These are phyloP conservation scores for Casaregolazyma suthepensis DNA, from an alignment of 1,139 yeast genomes.

Conservation along the genomic window DNA sequence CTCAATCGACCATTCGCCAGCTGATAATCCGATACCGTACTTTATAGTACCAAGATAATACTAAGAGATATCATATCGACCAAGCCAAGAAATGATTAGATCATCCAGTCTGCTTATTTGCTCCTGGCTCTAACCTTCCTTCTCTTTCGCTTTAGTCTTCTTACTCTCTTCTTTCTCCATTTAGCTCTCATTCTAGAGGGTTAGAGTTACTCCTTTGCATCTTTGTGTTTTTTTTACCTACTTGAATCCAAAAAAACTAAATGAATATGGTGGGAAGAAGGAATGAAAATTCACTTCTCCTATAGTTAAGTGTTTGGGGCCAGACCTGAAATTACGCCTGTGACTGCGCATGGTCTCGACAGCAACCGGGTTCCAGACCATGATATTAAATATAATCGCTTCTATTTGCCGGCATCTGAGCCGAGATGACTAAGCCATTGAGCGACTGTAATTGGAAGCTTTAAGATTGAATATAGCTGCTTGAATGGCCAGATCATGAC, in stretches of 20 bases:
- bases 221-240: constrained; percentile 8
- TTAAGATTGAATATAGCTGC: background rate
- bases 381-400: background rate
- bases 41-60: background rate
- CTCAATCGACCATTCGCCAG: background rate
- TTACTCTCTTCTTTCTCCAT: constrained; percentile 99
- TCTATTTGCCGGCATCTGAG: background rate
- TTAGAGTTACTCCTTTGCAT: background rate
- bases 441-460: background rate
- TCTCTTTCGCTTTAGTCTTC: constrained; percentile 99
- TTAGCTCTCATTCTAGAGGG: constrained; percentile 29
- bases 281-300: background rate
- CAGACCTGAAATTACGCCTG: background rate
- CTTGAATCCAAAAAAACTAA: constrained; percentile 13
- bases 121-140: constrained; percentile 99
- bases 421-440: background rate
- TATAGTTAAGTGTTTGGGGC: background rate
- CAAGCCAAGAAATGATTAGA: constrained; percentile 3
- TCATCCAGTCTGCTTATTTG: constrained; percentile 6
- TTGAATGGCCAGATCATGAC: background rate
- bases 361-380: background rate
- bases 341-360: background rate
- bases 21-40: constrained; percentile 5
- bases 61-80: background rate
- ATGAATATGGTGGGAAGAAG: constrained; percentile 11